Percentiles rank a stretch among this genome's conserved stretches.
These are phyloP conservation scores for Penicillium brasilianum DNA, from an alignment of 2,329 filamentous ascomycete genomes.

Conservation along the genomic window DNA sequence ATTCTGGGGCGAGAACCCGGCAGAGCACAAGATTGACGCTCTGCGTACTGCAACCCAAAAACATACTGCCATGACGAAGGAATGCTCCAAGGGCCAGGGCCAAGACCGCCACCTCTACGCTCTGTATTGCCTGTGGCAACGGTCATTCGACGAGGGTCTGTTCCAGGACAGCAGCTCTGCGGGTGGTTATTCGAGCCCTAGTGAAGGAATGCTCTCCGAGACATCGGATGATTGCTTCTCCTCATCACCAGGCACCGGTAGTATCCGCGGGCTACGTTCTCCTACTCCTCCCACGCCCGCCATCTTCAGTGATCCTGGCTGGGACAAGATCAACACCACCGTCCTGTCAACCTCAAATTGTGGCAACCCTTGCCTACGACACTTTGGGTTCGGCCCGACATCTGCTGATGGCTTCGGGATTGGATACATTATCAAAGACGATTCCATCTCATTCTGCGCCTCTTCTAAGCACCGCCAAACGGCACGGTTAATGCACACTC, in stretches of 20 bases:
- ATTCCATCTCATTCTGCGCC: conserved; percentile 86
- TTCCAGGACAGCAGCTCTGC: conserved; percentile 58
- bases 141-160: conserved; percentile 75
- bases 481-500: conserved; percentile 81
- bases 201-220: conserved; percentile 42
- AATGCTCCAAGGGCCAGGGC: conserved; percentile 87
- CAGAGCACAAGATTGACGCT: conserved; percentile 81
- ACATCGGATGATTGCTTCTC: conserved; percentile 49
- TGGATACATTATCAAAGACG: conserved; percentile 98
- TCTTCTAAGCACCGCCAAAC: conserved; percentile 95
- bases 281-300: conserved; percentile 62
- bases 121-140: conserved; percentile 92
- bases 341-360: conserved; percentile 98
- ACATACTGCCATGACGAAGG: conserved; percentile 78
- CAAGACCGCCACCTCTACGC: conserved; percentile 94
- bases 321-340: conserved; percentile 94
- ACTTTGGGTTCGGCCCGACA: conserved; percentile 96
- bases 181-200: conserved; percentile 69
- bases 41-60: conserved; percentile 82
- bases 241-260: conserved; percentile 46
- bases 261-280: conserved; percentile 59
- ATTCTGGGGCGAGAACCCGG: conserved; percentile 91
- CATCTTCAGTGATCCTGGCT: conserved; percentile 85
- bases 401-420: conserved; percentile 95
- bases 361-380: conserved; percentile 89